phyloP scores from a whole-genome alignment of 148 eudicot species.

The Camellia japonica region DNA sequence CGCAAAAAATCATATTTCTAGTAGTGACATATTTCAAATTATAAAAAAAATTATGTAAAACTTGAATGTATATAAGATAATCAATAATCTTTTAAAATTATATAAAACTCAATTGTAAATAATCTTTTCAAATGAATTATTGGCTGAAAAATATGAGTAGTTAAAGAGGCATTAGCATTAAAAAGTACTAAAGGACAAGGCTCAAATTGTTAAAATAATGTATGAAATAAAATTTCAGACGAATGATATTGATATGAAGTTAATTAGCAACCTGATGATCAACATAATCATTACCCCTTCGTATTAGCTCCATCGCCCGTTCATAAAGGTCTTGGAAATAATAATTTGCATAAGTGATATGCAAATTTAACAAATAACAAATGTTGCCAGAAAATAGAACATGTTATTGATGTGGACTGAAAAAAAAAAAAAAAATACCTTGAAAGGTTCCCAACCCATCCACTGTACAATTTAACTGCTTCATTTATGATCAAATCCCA shows the following conservation, averaged over 20 bases:
- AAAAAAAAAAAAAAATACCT: constrained; percentile 40
- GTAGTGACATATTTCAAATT: no score
- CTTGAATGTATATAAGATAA: no score
- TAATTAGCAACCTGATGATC: constrained; percentile 76
- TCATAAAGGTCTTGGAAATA: constrained; percentile 93
- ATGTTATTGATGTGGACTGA: constrained; percentile 20
- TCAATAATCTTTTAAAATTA: no score
- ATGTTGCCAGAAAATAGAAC: constrained; percentile 9
- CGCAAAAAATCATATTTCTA: no score
- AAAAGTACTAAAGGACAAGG: background rate
- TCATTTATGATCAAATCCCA: no score
- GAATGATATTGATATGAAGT: background rate
- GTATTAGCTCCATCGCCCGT: constrained; percentile 82
- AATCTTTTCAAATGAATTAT: background rate
- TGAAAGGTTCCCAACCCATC: constrained; percentile 98
- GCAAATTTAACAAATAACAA: constrained; percentile 22
- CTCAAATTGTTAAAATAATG: background rate
- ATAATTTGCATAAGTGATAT: constrained; percentile 91
- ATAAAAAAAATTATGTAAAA: no score
- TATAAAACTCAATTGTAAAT: no score
- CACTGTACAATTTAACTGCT: constrained; percentile 47
- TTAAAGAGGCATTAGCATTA: background rate
- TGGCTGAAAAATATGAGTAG: no score
- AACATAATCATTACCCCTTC: constrained; percentile 87
- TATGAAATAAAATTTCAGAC: background rate